These are phyloP conservation scores for Quercus phellos DNA, from an alignment of 331 rosid genomes.

Conservation along the genomic window DNA sequence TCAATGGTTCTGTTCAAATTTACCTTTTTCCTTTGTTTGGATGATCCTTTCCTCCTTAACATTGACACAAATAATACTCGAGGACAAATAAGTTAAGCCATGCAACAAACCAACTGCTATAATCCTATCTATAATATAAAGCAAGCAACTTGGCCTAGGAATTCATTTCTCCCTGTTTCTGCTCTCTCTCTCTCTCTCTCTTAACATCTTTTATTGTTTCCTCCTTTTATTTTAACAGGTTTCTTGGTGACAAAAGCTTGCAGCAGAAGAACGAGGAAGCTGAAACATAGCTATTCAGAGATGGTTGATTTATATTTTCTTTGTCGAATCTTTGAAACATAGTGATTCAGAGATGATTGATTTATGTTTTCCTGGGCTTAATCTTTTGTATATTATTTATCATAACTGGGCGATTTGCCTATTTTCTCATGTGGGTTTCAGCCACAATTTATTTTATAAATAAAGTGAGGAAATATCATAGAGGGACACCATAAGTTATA, in stretches of 20 bases:
- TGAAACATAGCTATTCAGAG: background rate
- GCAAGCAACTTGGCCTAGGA: background rate
- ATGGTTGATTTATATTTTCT: background rate
- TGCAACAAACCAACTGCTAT: too few species aligned
- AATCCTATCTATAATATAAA: background rate
- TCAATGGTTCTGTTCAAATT: too few species aligned
- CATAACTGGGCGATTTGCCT: background rate
- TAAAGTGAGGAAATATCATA: background rate
- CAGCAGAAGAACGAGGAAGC: conserved; percentile 14
- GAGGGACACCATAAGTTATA: accelerated
- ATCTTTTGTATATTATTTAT: background rate
- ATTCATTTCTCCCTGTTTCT: background rate
- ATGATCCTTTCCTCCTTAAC: background rate
- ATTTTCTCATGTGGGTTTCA: too few species aligned
- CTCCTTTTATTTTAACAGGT: background rate
- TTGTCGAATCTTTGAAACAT: background rate
- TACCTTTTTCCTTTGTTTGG: background rate
- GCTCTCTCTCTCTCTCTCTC: too few species aligned
- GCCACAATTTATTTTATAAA: background rate
- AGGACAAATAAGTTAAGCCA: too few species aligned
- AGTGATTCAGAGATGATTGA: too few species aligned
- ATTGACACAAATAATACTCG: background rate
- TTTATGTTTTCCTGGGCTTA: background rate
- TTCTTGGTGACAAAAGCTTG: background rate
- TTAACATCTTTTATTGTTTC: too few species aligned